Evolutionary conservation across 2,329 filamentous ascomycete species (phyloP).

Genomic region (Aspergillus nomiae): DNA sequence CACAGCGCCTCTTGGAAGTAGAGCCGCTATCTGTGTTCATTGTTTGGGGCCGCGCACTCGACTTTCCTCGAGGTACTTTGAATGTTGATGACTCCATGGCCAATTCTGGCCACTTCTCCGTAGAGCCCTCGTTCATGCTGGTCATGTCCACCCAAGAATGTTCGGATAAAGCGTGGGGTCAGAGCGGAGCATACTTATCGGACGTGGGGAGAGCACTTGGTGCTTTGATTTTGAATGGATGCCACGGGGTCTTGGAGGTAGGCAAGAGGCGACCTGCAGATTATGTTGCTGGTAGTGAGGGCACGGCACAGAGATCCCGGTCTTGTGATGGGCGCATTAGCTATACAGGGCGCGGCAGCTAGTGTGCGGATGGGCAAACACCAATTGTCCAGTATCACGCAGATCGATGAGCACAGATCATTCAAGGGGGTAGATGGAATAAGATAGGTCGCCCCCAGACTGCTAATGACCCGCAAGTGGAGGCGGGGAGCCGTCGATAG

Average conservation of each 20-base stretch:
- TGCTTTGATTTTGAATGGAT: conserved; percentile 10
- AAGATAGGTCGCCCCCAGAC: conserved; percentile 3
- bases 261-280: conserved; percentile 5
- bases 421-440: background rate
- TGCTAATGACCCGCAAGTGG: conserved; percentile 12
- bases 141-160: conserved; percentile 30
- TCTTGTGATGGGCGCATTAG: conserved; percentile 10
- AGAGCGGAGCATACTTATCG: conserved; percentile 26
- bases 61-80: conserved; percentile 19
- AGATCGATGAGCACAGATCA: background rate
- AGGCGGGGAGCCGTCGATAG: conserved; percentile 10
- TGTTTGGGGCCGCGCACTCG: conserved; percentile 27
- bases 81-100: conserved; percentile 12
- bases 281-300: conserved; percentile 7
- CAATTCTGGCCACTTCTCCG: conserved; percentile 19
- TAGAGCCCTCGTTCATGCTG: conserved; percentile 25
- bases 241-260: background rate
- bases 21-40: conserved; percentile 33
- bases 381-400: conserved; percentile 1
- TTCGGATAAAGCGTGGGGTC: conserved; percentile 18
- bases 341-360: background rate
- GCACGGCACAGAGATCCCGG: conserved; percentile 7
- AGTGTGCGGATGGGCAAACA: background rate
- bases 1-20: conserved; percentile 68
- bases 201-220: conserved; percentile 8